Evolutionary conservation across 768 basidiomycete species (phyloP), one percentile per base, ranked within the genome.

Genomic region (Russula foetens): DNA sequence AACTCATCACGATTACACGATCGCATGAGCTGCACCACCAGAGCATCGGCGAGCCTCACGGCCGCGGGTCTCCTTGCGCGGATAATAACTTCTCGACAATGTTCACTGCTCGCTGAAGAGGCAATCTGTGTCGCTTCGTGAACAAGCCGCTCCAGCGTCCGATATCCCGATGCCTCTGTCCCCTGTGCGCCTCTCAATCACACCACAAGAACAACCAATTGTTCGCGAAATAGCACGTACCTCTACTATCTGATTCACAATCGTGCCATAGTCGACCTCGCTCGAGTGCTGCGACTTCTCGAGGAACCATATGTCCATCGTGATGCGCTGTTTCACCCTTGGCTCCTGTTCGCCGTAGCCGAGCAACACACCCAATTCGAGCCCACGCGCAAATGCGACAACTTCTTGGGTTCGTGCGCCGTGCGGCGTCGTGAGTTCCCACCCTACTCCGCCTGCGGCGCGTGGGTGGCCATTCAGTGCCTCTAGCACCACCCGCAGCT

Each of bases 101-200:
- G 63, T 31, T 31, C 49, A 29, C 39, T 58, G 29, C 45, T 56
- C 21, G 39, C 51, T 12, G 29, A 33, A 12, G 53, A 59, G 26
- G 63, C 63, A n/a, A 53, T 56, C 50, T 49, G 59, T 11, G 53
- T 24, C 21, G 59, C 45, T 39, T 60, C 63, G 12, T 60, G 55
- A 19, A 64, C 63, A 8, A 60, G 52, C 21, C 46, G 51, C 31
- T 60, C 59, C 26, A 64, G 50, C 50, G 55, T 60, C 21, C 44
- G 53, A 39, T 55, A 43, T 43, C 38, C 33, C 23, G 43, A 51
- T 26, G 26, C 29, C 51, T 64, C 63, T 19, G 46, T 49, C 23
- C 43, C 55, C 55, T 57, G 24, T 56, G 29, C 39, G 29, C 24
- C 59, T 23, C 43, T 26, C 51, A 35, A 47, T 48, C 45, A 39